Conservation (phyloP, 1,139 yeast genomes). For the Candida sanyaensis region DNA sequence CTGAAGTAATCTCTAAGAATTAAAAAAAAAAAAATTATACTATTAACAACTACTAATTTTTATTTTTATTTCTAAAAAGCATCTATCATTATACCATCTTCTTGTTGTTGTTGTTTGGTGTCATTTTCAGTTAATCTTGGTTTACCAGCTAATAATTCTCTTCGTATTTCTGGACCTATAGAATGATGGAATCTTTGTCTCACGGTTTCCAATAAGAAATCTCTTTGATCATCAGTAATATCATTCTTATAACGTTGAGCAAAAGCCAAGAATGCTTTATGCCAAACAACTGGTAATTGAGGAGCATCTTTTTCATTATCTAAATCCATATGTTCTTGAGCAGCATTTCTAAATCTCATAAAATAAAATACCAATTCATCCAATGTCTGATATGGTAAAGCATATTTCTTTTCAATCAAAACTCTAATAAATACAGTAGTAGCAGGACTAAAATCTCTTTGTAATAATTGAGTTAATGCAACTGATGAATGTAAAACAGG, state of each 20-base stretch:
- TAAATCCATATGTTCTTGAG: slow-evolving; percentile 34
- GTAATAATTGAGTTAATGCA: slow-evolving; percentile 82
- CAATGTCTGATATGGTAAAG: slow-evolving; percentile 93
- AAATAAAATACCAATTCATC: slow-evolving; percentile 96
- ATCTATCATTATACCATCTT: slow-evolving; percentile 42
- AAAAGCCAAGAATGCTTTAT: slow-evolving; percentile 89
- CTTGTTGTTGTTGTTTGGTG: slow-evolving; percentile 15
- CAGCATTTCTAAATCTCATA: slow-evolving; percentile 78
- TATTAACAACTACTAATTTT: too few relatives aligned
- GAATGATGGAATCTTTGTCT: slow-evolving; percentile 87
- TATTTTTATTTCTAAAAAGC: slow-evolving; percentile 27
- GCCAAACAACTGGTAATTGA: slow-evolving; percentile 95
- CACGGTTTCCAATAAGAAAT: slow-evolving; percentile 84
- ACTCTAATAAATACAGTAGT: slow-evolving; percentile 88
- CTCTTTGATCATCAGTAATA: slow-evolving; percentile 96
- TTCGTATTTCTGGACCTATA: slow-evolving; percentile 91
- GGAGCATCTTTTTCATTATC: slow-evolving; percentile 49
- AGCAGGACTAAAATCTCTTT: slow-evolving; percentile 84
- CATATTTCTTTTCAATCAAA: slow-evolving; percentile 89
- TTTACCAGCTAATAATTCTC: slow-evolving; percentile 85
- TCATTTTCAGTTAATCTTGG: slow-evolving; percentile 35
- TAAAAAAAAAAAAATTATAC: too few relatives aligned
- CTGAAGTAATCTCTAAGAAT: too few relatives aligned
- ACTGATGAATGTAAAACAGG: slow-evolving; percentile 97
- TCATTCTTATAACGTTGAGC: slow-evolving; percentile 97